Conservation (phyloP, 1,284 basidiomycete species). For the Leccinum pachyderme region DNA sequence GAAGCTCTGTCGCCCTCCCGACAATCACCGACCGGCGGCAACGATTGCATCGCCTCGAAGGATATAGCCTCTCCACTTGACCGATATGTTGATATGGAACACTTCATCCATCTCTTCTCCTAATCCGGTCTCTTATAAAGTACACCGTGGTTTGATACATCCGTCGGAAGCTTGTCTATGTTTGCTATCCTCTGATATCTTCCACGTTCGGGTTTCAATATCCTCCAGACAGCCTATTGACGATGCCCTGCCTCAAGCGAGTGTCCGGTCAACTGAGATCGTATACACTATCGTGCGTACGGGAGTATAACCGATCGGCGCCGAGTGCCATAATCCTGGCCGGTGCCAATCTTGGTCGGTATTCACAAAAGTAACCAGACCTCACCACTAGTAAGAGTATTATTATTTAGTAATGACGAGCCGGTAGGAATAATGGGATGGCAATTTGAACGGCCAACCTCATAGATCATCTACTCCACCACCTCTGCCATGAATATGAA, state of each 20-base stretch:
- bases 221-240: neutral
- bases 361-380: slow-evolving; percentile 3
- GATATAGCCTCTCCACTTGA: slow-evolving; percentile 5
- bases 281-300: neutral
- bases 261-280: slow-evolving; percentile 6
- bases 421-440: neutral
- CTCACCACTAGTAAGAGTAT: too few relatives aligned
- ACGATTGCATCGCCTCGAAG: slow-evolving; percentile 1
- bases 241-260: neutral
- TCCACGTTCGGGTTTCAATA: slow-evolving; percentile 1
- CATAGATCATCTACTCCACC: neutral
- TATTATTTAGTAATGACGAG: neutral
- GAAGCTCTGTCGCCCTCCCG: slow-evolving; percentile 15
- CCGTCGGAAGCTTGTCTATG: neutral
- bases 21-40: slow-evolving; percentile 10
- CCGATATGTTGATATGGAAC: slow-evolving; percentile 4
- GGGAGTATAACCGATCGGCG: neutral
- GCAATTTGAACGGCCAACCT: neutral
- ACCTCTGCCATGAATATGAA: neutral
- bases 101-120: neutral
- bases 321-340: neutral
- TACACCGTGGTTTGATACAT: neutral
- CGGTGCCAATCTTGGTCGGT: neutral
- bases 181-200: neutral
- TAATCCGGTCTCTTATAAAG: neutral